These are phyloP conservation scores for Colletotrichum sp. DNA, from an alignment of 2,329 filamentous ascomycete species.

Conservation along the genomic window DNA sequence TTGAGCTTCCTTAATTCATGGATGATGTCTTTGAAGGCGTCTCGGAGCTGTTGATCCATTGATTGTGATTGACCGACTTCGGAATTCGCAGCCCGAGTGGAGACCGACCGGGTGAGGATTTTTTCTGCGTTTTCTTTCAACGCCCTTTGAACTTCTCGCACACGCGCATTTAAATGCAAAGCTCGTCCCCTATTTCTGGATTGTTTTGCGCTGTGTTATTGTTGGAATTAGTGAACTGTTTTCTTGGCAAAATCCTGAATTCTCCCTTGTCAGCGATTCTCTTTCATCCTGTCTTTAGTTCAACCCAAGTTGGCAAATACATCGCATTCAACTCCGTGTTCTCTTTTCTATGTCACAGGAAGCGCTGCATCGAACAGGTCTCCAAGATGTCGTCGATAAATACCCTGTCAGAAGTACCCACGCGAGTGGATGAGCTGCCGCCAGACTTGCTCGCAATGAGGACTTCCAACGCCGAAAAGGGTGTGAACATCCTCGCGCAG, in stretches of 20 bases:
- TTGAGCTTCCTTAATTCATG: neutral
- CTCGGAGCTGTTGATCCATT: neutral
- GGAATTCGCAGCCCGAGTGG: slow-evolving; percentile 1
- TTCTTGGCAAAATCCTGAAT: neutral
- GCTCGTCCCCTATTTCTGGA: neutral
- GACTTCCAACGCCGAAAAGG: slow-evolving; percentile 20
- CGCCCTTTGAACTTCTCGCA: neutral
- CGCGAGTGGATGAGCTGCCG: slow-evolving; percentile 1
- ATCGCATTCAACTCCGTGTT: neutral
- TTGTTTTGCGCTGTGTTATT: neutral
- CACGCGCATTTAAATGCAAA: slow-evolving; percentile 2
- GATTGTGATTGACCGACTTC: slow-evolving; percentile 1
- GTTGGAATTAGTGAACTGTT: neutral
- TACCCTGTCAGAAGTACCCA: slow-evolving; percentile 6
- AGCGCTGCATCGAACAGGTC: neutral
- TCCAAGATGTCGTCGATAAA: slow-evolving; percentile 14
- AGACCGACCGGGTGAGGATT: neutral
- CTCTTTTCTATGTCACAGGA: neutral
- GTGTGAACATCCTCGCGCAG: slow-evolving; percentile 16
- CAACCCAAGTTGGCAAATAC: neutral
- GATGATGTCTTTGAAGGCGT: neutral
- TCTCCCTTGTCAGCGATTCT: neutral
- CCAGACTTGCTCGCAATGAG: neutral
- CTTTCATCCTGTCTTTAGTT: neutral
- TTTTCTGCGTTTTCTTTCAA: neutral